Base-by-base conservation (phyloP, 495 filamentous ascomycete genomes). In the Aspergillus cavernicola region DNA sequence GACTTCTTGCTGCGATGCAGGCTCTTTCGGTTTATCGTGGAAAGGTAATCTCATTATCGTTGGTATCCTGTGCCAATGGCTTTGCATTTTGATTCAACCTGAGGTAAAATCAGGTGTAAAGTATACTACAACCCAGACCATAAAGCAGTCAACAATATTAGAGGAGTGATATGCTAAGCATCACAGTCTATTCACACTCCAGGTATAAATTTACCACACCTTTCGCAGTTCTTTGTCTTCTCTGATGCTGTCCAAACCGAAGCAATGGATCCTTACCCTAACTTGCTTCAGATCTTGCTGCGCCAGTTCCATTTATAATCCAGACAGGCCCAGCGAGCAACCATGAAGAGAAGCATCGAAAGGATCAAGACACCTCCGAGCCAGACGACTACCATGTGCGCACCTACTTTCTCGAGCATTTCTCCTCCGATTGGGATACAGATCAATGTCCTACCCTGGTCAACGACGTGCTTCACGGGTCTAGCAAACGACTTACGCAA, bases 291-390 rank as follows among this genome's bases (percentile, higher is more conserved):
- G 31, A 73, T 67, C 49, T 69, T 70, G 2, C 66, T 62, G 13
- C 56, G 53, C 71, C 71, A 74, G 36, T 69, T 61, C 76, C 76
- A 79, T 20, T 66, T 58, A 56, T 78, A 79, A 12, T 71, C 68
- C 42, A 78, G 52, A 58, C 76, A 78, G 4, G 74, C 72, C 76
- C 76, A 79, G 29, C 76, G 62, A 2, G 73, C 73, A 63, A 73
- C 68, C 11, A 69, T 6, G 32, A 79, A 75, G 46, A 71, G 60
- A 0, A 63, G 56, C 41, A 73, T 53, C 1, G 72, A 59, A 2
- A 75, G 48, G 6, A 79, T 47, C 9, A 79, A 57, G 40, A 64
- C 56, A 0, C 24, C n/a, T n/a, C n/a, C 69, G n/a, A 72, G 46
- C 55, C 61, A 74, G 0, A 65, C 63, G 0, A 73, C 68, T 61